These are phyloP conservation scores for Kwoniella sp. DNA, from an alignment of 768 basidiomycete species.

Conservation along the genomic window DNA sequence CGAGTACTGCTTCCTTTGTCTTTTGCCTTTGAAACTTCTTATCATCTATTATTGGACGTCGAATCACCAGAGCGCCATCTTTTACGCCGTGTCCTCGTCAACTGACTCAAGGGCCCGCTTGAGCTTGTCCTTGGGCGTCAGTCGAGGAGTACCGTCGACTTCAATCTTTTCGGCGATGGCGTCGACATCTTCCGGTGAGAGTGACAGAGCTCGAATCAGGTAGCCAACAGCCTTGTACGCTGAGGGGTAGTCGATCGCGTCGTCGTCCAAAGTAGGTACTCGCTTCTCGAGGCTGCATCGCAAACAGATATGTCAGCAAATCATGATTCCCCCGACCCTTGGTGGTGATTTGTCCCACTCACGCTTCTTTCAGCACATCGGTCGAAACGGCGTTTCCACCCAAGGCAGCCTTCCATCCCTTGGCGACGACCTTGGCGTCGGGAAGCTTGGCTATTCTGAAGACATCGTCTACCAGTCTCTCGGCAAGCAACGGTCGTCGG, in stretches of 20 bases:
- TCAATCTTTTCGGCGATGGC: conserved; percentile 53
- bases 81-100: conserved; percentile 35
- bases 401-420: conserved; percentile 69
- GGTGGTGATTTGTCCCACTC: conserved; percentile 18
- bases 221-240: conserved; percentile 75
- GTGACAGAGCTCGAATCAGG: conserved; percentile 61
- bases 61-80: background rate
- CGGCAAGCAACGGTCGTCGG: conserved; percentile 69
- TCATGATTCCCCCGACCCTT: conserved; percentile 19
- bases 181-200: conserved; percentile 48
- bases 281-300: conserved; percentile 31
- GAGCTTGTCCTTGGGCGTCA: conserved; percentile 57
- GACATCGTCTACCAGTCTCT: conserved; percentile 71
- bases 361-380: conserved; percentile 69
- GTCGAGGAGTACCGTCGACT: conserved; percentile 54
- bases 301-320: background rate
- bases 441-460: conserved; percentile 75
- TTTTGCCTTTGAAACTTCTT: background rate
- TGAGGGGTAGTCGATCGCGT: conserved; percentile 85
- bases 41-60: background rate
- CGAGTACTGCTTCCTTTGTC: background rate
- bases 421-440: conserved; percentile 75
- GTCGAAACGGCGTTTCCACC: conserved; percentile 66
- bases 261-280: conserved; percentile 70
- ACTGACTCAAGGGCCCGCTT: conserved; percentile 35